Conservation (phyloP, 306 rosid genomes). For the Fragaria iinumae region DNA sequence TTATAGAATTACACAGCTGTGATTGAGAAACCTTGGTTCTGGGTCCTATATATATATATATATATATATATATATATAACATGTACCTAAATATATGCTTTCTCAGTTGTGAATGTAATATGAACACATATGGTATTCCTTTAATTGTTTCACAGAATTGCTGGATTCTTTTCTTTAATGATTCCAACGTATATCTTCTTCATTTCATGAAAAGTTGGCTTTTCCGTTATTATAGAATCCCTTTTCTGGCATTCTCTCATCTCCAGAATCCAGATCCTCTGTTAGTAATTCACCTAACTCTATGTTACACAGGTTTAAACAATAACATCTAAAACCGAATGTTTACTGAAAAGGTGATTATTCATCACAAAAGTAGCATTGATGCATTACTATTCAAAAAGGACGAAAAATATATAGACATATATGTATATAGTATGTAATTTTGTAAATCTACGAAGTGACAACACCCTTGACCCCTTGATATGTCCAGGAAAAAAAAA, state of each 20-base stretch:
- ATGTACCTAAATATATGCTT: background rate
- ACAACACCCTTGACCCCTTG: background rate
- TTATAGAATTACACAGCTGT: background rate
- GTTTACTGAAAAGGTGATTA: background rate
- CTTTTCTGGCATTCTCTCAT: background rate
- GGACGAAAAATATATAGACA: background rate
- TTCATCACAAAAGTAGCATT: background rate
- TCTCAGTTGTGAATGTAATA: background rate
- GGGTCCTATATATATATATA: no score
- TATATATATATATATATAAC: background rate
- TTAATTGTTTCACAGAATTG: background rate
- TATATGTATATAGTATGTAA: background rate
- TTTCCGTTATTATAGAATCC: background rate
- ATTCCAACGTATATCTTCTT: background rate
- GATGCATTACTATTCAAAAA: background rate
- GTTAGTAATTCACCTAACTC: background rate
- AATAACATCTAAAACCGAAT: background rate
- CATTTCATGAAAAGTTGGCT: background rate
- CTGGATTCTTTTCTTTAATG: background rate
- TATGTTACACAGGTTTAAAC: background rate
- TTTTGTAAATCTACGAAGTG: background rate
- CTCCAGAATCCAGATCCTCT: constrained; percentile 1
- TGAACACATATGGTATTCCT: background rate
- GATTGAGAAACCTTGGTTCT: no score
- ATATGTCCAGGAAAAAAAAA: background rate